Conservation (phyloP, 495 filamentous ascomycete genomes). For the Aspergillus indologenus region DNA sequence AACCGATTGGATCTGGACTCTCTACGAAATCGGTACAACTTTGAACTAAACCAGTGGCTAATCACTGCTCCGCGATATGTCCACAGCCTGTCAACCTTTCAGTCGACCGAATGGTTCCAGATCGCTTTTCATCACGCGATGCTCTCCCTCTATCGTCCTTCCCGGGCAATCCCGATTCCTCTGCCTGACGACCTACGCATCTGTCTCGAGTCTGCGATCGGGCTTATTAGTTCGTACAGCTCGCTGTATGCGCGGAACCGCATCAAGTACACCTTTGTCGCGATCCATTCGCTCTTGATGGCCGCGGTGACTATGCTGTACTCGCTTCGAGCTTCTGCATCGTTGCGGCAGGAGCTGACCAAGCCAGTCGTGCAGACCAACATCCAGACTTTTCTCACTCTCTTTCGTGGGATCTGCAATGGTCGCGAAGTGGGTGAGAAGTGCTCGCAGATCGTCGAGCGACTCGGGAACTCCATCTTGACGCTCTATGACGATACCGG, state of each 20-base stretch:
- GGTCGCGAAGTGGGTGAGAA: slow-evolving; percentile 12
- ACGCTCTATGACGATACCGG: slow-evolving; percentile 4
- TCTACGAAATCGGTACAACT: not conserved
- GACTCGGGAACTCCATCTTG: slow-evolving; percentile 9
- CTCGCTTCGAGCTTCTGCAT: slow-evolving; percentile 9
- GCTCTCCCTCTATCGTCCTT: slow-evolving; percentile 12
- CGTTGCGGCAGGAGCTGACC: slow-evolving; percentile 11
- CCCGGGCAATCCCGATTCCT: slow-evolving; percentile 8
- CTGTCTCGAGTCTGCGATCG: slow-evolving; percentile 12
- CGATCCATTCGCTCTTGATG: slow-evolving; percentile 13
- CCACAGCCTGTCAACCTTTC: slow-evolving; percentile 8
- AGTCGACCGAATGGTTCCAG: slow-evolving; percentile 14
- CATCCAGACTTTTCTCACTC: slow-evolving; percentile 12
- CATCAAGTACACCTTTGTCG: slow-evolving; percentile 15
- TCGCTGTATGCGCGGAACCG: slow-evolving; percentile 11
- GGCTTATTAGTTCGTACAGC: slow-evolving; percentile 14
- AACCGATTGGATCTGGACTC: not conserved
- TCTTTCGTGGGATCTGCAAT: slow-evolving; percentile 14
- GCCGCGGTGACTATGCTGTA: slow-evolving; percentile 15
- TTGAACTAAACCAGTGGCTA: slow-evolving; percentile 11
- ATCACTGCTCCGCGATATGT: slow-evolving; percentile 11
- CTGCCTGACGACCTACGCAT: slow-evolving; percentile 10
- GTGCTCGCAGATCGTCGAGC: slow-evolving; percentile 9
- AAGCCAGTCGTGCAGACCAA: slow-evolving; percentile 13
- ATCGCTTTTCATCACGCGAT: slow-evolving; percentile 15